These are phyloP conservation scores for Phaffia rhodozyma DNA, from an alignment of 1,284 basidiomycete species.

Conservation along the genomic window DNA sequence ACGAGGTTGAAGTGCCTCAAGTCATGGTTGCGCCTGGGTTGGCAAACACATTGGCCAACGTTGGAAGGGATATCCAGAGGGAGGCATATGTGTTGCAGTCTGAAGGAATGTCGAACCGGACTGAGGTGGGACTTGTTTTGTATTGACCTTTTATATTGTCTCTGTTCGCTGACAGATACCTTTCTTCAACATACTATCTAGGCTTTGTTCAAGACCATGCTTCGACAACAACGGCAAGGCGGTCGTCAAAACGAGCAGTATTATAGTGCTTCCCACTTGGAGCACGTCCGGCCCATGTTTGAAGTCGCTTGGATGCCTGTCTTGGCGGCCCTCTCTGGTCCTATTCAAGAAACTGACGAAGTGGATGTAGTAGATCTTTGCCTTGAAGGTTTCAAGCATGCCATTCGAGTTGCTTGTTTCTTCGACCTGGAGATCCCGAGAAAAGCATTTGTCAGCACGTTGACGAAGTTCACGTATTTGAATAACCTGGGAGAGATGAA, in stretches of 20 bases:
- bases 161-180: background rate
- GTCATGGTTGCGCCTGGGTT: conserved; percentile 46
- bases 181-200: conserved; percentile 29
- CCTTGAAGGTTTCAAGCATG: conserved; percentile 83
- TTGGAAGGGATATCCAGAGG: conserved; percentile 82
- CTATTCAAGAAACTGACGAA: conserved; percentile 84
- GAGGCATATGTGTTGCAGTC: conserved; percentile 90
- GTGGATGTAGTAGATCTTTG: conserved; percentile 82
- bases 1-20: conserved; percentile 60
- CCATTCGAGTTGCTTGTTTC: conserved; percentile 83
- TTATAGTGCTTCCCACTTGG: conserved; percentile 85
- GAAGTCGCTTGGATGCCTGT: conserved; percentile 97
- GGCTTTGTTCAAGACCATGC: conserved; percentile 81
- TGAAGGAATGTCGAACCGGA: conserved; percentile 88
- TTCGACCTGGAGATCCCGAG: conserved; percentile 91
- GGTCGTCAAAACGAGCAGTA: conserved; percentile 54
- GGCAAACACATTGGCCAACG: conserved; percentile 66
- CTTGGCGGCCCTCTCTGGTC: conserved; percentile 80
- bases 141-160: background rate
- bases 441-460: conserved; percentile 92
- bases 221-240: conserved; percentile 69
- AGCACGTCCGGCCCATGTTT: conserved; percentile 94
- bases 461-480: conserved; percentile 92
- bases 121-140: conserved; percentile 50
- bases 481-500: conserved; percentile 97